Base-by-base conservation (phyloP, 148 eudicot genomes). In the Rhododendron griersonianum region DNA sequence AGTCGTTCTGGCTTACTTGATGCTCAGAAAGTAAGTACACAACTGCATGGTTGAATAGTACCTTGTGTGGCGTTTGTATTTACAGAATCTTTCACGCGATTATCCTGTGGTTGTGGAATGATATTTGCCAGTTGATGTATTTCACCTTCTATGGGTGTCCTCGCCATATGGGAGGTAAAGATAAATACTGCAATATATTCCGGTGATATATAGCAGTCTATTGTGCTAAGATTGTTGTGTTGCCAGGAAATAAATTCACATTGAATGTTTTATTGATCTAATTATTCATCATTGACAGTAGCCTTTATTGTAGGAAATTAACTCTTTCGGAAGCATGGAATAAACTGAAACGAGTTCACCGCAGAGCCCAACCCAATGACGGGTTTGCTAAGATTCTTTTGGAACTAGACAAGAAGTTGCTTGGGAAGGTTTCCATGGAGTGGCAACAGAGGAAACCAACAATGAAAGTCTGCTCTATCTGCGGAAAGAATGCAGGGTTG, bases 361-460 rank as follows among this genome's bases (percentile, higher is more conserved):
- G 95, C 2, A 91, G 99, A 89, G 99, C 98, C 48, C 99, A 97
- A 67, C 99, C 99, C 75, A 97, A 97, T 69, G 99, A 95, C 78
- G 99, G 99, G n/a, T 97, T 95, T 91, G 96, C 98, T 71, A 92
- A 88, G 89, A 92, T 95, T 55, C 91, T 97, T 44, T 85, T 93
- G 90, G 98, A 93, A 1, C 90, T 94, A 5, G 99, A 97, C 77
- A 89, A 86, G 71, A 91, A 88, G 87, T 86, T 94, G 88, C 92
- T 94, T 48, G 99, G 99, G 21, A 93, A 94, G 90, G 93, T 91
- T n/a, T 97, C 99, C 21, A 97, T 97, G 99, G 98, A 97, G 82
- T 97, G 98, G 99, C 99, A 93, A 84, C 98, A 94, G 78, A 89
- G 96, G 89, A 97, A 87, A 85, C 99, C 99, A 35, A 76, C 87